Evolutionary conservation across 2,329 filamentous ascomycete genomes (phyloP), one percentile per base, ranked within the genome.

Genomic region (Fusarium incarnatum): DNA sequence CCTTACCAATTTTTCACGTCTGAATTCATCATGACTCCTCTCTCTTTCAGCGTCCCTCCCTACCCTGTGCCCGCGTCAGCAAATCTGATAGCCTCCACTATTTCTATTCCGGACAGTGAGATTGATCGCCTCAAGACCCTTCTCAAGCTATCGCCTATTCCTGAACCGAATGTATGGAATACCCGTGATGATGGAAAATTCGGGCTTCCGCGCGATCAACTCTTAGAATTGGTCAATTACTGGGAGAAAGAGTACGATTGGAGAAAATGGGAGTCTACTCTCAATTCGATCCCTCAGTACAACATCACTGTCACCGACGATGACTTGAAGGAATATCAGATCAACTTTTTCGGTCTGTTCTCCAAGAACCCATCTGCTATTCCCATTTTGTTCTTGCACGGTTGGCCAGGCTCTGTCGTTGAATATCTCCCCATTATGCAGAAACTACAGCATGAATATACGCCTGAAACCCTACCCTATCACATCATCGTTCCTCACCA

Each of bases 341-440:
- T 71, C 2, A 71, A 67, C 3, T 67, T 69, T 22, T 23, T 69
- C 10, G 69, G 44, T 2, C 13, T 71, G 2, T 71, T 67, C 37
- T 71, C 69, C 0, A 44, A 48, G 5, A 67, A 45, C 0, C 48
- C 45, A 6, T 22, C 50, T 1, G 65, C 69, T 0, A 6, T 60
- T 0, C 68, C 69, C 0, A 52, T 71, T 0, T 6, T 71, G 10
- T 56, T 71, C 2, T n/a, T 71, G 4, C 69, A 71, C 3, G 59
- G 69, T 37, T 71, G 69, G 69, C 69, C 69, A 1, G 68, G 69
- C 4, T 71, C 69, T 5, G 25, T 67, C 7, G 34, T 71, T 4
- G 69, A 71, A 44, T 71, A 67, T n/a, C 10, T 71, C 2, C 55
- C 65, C 2, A 60, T 71, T 3, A 23, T 56, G 4, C 63, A 53